These are phyloP conservation scores for Pichia sp. DNA, from an alignment of 1,139 yeast genomes.

Conservation along the genomic window DNA sequence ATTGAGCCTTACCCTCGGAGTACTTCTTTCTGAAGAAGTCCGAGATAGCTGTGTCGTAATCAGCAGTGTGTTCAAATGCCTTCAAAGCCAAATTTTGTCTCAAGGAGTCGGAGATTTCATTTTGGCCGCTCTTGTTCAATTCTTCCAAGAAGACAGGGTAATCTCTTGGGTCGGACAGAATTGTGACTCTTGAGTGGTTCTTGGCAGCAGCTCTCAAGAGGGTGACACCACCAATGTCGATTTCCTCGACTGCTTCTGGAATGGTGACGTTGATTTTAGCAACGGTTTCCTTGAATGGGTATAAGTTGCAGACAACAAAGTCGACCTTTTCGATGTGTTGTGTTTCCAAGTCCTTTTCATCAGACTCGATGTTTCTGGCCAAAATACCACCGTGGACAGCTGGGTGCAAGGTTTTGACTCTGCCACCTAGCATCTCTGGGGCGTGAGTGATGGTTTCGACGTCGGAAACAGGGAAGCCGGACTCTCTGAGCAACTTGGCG, in stretches of 20 bases:
- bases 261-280: conserved; percentile 93
- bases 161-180: conserved; percentile 89
- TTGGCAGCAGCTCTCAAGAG: conserved; percentile 97
- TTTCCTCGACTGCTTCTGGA: conserved; percentile 96
- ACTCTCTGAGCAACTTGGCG: conserved; percentile 88
- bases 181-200: conserved; percentile 93
- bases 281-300: conserved; percentile 96
- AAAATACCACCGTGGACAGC: conserved; percentile 98
- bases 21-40: conserved; percentile 97
- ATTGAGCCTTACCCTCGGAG: conserved; percentile 82
- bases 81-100: conserved; percentile 86
- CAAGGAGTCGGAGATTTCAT: conserved; percentile 67
- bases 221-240: conserved; percentile 98
- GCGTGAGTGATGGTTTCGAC: conserved; percentile 94
- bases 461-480: conserved; percentile 97
- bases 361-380: conserved; percentile 87
- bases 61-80: conserved; percentile 98
- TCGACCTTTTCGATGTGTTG: conserved; percentile 95
- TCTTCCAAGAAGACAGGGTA: conserved; percentile 83
- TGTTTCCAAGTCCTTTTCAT: conserved; percentile 77
- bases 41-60: conserved; percentile 90
- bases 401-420: conserved; percentile 97
- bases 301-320: conserved; percentile 92
- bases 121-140: conserved; percentile 39
- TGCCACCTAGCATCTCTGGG: conserved; percentile 97